Evolutionary conservation across 176 grass and related monocot genomes (phyloP), one percentile per base, ranked within the genome.

Genomic region (Tillandsia fasciculata): DNA sequence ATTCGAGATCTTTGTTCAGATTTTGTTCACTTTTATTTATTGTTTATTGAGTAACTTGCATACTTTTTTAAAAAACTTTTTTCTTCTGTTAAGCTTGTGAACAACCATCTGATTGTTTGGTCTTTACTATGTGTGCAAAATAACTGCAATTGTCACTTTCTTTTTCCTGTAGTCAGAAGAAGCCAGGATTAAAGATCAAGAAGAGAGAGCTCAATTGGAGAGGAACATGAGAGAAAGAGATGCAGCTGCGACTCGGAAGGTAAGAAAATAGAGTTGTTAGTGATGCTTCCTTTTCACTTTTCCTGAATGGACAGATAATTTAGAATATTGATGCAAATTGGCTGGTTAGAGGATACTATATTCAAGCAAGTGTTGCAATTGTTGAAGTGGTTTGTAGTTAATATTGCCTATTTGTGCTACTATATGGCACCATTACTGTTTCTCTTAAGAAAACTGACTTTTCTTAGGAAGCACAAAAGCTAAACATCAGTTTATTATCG

Each of bases 191-290:
- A 84, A 72, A 64, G 88, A 90, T 83, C 93, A 96, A 75, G 83
- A 92, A 81, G 93, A 89, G 87, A 84, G 77, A 68, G 93, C 81
- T 76, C 85, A 90, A 66, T 68, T 96, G 65, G 93, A 96, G 76
- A 96, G 64, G 29, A 96, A 96, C 64, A 87, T 96, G 59, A 84
- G 56, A 77, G 93, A 96, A 76, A 91, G 86, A 85, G 93, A 96
- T 74, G 86, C 86, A 50, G 79, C 77, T 9, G 64, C 76, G 48
- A 96, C 93, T 58, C 79, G 86, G 69, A 96, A 92, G 70, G 92
- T 87, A 87, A 42, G 33, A 42, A 42, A 42, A 42, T 42, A 7
- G 33, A 42, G 33, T 42, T 42, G 33, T 42, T 42, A 7, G 33
- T 42, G 33, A 42, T 6, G 5, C 33, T 42, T 42, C 33, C 33